These are phyloP conservation scores for Vitis rupestris DNA, from an alignment of 164 flowering plant genomes.

Conservation along the genomic window DNA sequence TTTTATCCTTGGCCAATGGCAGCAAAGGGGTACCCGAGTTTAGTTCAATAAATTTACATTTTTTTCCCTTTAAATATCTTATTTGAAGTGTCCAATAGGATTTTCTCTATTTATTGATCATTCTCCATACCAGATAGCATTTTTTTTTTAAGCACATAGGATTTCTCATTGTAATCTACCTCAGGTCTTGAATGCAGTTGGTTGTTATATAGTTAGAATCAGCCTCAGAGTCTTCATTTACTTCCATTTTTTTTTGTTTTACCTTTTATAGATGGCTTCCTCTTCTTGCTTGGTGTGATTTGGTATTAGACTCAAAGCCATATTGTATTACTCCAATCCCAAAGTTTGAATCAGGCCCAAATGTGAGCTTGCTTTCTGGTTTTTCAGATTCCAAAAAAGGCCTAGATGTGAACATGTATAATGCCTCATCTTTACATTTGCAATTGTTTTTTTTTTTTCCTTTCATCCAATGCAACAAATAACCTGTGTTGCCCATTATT, in stretches of 20 bases:
- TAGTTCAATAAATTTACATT: slow-evolving; percentile 13
- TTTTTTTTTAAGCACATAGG: slow-evolving; percentile 11
- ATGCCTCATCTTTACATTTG: slow-evolving; percentile 24
- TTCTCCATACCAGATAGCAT: slow-evolving; percentile 14
- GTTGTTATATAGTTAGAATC: slow-evolving; percentile 19
- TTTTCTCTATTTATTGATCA: slow-evolving; percentile 16
- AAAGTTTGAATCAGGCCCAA: slow-evolving; percentile 9
- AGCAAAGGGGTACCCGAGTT: slow-evolving; percentile 16
- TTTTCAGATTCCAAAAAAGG: slow-evolving; percentile 21
- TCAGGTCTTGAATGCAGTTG: slow-evolving; percentile 25
- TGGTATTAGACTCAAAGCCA: slow-evolving; percentile 29
- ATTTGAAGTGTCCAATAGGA: slow-evolving; percentile 20
- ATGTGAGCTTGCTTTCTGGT: slow-evolving; percentile 20
- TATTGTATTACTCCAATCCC: slow-evolving; percentile 22
- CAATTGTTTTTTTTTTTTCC: slow-evolving; percentile 12
- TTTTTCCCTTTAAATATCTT: background rate
- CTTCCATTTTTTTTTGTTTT: background rate
- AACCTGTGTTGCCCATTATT: slow-evolving; percentile 6
- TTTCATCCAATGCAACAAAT: slow-evolving; percentile 17
- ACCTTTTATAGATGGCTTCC: background rate
- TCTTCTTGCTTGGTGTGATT: slow-evolving; percentile 32
- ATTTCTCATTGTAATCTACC: slow-evolving; percentile 19
- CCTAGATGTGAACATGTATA: slow-evolving; percentile 22
- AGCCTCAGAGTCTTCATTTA: too few species aligned
- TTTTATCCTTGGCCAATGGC: background rate